Percentiles rank a stretch among this genome's conserved stretches.
phyloP scores from a whole-genome alignment of 2,329 filamentous ascomycete genomes.

The Xylaria sp. region DNA sequence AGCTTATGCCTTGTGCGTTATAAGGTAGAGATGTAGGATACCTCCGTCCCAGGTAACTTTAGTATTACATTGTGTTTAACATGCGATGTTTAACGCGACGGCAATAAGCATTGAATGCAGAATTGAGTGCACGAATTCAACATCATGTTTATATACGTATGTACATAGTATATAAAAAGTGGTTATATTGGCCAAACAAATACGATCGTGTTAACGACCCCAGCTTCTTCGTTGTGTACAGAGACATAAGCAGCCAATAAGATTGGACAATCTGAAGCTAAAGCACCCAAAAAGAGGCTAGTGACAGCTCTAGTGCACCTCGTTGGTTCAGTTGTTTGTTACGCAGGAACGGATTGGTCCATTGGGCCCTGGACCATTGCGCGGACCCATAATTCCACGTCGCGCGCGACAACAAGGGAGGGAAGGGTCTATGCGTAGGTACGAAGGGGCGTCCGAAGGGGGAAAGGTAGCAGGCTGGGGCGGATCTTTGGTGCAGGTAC shows the following conservation, averaged over 20 bases:
- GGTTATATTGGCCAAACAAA: background rate
- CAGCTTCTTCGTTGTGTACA: background rate
- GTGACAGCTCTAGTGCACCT: conserved; percentile 17
- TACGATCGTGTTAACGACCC: background rate
- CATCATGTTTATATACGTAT: no score
- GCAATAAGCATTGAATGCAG: background rate
- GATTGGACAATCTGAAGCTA: conserved; percentile 15
- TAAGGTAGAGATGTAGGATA: no score
- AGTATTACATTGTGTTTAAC: background rate
- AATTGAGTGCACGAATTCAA: background rate
- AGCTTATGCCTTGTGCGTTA: no score
- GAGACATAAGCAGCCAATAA: conserved; percentile 16
- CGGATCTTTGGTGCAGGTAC: background rate
- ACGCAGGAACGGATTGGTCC: conserved; percentile 42
- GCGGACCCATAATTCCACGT: conserved; percentile 39
- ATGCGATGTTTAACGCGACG: background rate
- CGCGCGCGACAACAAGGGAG: conserved; percentile 39
- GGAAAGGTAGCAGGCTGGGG: background rate
- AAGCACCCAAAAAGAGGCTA: conserved; percentile 22
- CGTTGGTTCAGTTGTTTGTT: conserved; percentile 38
- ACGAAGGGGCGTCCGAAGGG: background rate
- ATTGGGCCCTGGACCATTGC: conserved; percentile 36
- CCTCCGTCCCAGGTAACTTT: background rate
- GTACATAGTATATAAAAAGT: background rate
- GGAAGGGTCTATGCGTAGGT: background rate